These are phyloP conservation scores for Filobasidium floriforme DNA, from an alignment of 768 basidiomycete genomes.

Conservation along the genomic window DNA sequence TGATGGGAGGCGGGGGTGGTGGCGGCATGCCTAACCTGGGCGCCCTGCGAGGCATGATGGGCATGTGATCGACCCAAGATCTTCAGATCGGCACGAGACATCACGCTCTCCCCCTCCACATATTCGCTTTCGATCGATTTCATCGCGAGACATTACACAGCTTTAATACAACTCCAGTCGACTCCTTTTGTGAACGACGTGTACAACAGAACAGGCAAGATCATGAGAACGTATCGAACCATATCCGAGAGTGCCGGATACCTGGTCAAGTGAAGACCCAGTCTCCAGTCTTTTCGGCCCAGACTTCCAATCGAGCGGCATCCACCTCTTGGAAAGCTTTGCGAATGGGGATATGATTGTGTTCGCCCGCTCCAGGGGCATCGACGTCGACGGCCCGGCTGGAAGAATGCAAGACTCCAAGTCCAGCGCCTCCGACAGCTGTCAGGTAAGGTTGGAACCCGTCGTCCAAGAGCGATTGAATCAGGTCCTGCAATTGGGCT, in stretches of 20 bases:
- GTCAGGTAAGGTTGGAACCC: conserved; percentile 81
- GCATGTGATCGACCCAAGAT: not conserved
- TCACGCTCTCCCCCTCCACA: too few relatives aligned
- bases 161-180: not conserved
- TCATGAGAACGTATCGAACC: not conserved
- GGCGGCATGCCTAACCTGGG: conserved; percentile 1
- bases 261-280: conserved; percentile 16
- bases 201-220: not conserved
- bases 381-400: conserved; percentile 7
- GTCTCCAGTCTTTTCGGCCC: conserved; percentile 17
- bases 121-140: too few relatives aligned
- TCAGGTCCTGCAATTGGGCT: conserved; percentile 55
- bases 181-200: not conserved
- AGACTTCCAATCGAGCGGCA: conserved; percentile 11
- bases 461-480: conserved; percentile 55
- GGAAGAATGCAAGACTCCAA: conserved; percentile 55
- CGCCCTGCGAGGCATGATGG: conserved; percentile 4
- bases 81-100: too few relatives aligned
- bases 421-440: conserved; percentile 83
- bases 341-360: conserved; percentile 6
- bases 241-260: not conserved
- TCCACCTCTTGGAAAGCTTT: conserved; percentile 17
- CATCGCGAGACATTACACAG: too few relatives aligned
- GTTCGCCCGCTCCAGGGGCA: conserved; percentile 13
- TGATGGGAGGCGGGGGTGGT: conserved; percentile 46